Evolutionary conservation across 164 flowering plant genomes (phyloP), one percentile per base, ranked within the genome.

Genomic region (Sedum album): DNA sequence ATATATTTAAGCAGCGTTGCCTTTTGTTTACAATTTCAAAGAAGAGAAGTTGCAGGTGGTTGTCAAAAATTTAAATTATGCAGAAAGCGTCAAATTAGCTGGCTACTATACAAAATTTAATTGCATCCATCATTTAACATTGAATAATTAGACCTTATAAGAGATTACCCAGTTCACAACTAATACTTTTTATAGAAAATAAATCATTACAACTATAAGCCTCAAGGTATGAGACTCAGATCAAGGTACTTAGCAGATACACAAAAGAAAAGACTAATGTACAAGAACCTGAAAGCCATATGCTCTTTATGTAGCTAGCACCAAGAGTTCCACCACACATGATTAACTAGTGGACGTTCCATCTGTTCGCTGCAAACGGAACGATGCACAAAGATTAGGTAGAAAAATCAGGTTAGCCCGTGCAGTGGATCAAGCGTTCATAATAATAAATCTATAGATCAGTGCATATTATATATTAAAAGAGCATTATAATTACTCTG

Each of bases 301-400:
- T 26, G 31, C 13, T 30, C 0, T 57, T 30, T 26, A 2, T 57
- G 14, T 28, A 28, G 61, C n/a, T n/a, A n/a, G n/a, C 60, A 48
- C 11, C 60, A 23, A 51, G 7, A n/a, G 30, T 25, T 25, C 60
- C 60, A 55, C 60, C 7, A 25, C n/a, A 57, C 62, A 57, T 20
- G 20, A 28, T 57, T 57, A 28, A 30, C 62, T 28, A 28, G 20
- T 57, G 1, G 62, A 26, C 5, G 62, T 57, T 57, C 62, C 62
- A 57, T 57, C 62, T 57, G 62, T 30, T 23, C 62, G 31, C 62
- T 57, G 62, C 62, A 57, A 57, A 57, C 6, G 17, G 28, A 57
- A 57, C 28, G 33, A 26, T 28, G 17, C 33, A 57, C 13, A 57
- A 33, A 28, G 17, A 57, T 57, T 57, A 57, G n/a, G 33, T 57